Conservation (phyloP, 192 early-diverging fungal species). For the Gryganskiella cystojenkinii region DNA sequence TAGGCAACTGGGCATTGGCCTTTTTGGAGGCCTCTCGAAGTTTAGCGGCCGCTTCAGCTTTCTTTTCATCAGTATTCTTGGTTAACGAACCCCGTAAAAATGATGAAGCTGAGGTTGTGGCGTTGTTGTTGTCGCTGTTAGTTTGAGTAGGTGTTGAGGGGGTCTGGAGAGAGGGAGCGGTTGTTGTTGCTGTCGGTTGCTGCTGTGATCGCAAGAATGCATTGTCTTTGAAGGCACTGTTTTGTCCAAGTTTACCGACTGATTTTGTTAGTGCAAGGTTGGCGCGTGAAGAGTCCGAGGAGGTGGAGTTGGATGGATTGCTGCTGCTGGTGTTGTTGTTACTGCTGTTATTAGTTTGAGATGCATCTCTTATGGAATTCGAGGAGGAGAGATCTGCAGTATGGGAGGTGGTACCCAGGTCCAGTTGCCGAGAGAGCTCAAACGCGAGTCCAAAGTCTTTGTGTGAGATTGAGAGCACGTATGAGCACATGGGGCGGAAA, state of each 20-base stretch:
- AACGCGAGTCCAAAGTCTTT: constrained; percentile 26
- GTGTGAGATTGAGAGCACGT: no score
- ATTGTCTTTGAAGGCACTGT: constrained; percentile 37
- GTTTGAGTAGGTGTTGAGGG: neutral
- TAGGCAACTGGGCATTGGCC: constrained; percentile 36
- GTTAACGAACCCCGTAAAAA: constrained; percentile 1
- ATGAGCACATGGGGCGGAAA: neutral
- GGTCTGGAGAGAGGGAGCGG: neutral
- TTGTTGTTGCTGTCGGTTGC: neutral
- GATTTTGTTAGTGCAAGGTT: no score
- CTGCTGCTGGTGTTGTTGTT: neutral
- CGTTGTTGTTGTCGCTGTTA: constrained; percentile 4
- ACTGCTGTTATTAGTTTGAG: no score
- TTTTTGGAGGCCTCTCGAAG: constrained; percentile 29
- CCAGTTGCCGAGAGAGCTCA: constrained; percentile 33
- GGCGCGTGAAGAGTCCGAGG: no score
- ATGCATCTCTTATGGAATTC: neutral
- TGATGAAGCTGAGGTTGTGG: neutral
- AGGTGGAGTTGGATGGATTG: neutral
- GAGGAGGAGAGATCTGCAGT: neutral
- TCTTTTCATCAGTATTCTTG: constrained; percentile 17
- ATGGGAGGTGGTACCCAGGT: neutral
- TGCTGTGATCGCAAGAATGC: constrained; percentile 16
- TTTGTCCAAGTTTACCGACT: constrained; percentile 28
- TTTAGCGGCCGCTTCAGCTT: constrained; percentile 13